Base-by-base conservation (phyloP, 2,329 filamentous ascomycete genomes). In the Trichoderma endophyticum region DNA sequence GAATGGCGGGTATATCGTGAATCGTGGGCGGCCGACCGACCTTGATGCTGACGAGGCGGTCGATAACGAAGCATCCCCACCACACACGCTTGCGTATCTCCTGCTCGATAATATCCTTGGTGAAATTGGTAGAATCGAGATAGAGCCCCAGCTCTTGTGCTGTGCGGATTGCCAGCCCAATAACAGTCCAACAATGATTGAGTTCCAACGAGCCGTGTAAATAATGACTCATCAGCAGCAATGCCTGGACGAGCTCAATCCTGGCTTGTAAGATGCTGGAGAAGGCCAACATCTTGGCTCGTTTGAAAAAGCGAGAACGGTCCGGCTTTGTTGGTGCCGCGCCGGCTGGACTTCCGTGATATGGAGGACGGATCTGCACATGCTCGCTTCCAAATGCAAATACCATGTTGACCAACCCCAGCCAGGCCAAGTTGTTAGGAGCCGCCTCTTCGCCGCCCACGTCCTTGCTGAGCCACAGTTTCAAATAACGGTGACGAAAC, bases 61-160 rank as follows among this genome's bases (percentile, higher is more conserved):
- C 66, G 24, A 69, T 69, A 4, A 69, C 66, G 56, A 69, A 69
- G 56, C 66, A 69, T 6, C 66, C 66, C 66, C 66, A 69, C 66
- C 66, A 69, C n/a, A 69, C 66, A 12, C 66, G 66, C 56, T 69
- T 69, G n/a, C 66, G 66, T 34, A 61, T 69, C 66, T 69, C 66
- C 66, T 69, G 66, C 56, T 69, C 66, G 11, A 69, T 28, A 24
- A 61, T 61, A 9, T 69, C 66, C 3, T 57, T 30, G 18, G 66
- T 69, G 18, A 69, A 69, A 8, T 69, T 59, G 18, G 66, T 36
- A 14, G 66, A 36, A 28, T 61, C 66, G 36, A 69, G 66, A 61
- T 69, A 69, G 15, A 69, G 66, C 14, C 66, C 66, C 5, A 69
- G 56, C 28, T 69, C 66, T 51, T 69, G 66, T 8, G 66, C 66